Conservation (phyloP, 2,329 filamentous ascomycete species). For the Xylaria multiplex region DNA sequence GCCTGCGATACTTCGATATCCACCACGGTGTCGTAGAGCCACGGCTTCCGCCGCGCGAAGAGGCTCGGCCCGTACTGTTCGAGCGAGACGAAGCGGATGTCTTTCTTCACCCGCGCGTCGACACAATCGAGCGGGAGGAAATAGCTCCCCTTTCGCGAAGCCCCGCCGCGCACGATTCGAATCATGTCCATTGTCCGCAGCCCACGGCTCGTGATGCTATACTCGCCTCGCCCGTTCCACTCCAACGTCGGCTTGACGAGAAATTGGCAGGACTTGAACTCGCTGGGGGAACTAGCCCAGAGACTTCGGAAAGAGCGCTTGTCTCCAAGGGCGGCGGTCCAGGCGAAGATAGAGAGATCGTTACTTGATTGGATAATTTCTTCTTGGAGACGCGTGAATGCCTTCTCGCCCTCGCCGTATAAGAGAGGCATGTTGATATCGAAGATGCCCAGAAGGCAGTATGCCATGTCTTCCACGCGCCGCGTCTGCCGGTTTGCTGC, state of each 20-base stretch:
- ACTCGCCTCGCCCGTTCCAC: constrained; percentile 42
- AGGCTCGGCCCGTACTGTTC: constrained; percentile 42
- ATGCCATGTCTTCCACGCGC: constrained; percentile 44
- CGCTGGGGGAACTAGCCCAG: constrained; percentile 39
- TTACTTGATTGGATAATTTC: constrained; percentile 41
- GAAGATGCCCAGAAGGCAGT: constrained; percentile 45
- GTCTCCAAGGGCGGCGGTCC: constrained; percentile 37
- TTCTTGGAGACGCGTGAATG: constrained; percentile 41
- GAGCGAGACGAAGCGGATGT: constrained; percentile 40
- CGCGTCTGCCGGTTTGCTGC: constrained; percentile 41
- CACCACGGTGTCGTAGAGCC: constrained; percentile 37
- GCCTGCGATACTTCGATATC: constrained; percentile 42
- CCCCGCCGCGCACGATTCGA: constrained; percentile 37
- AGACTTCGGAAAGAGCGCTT: constrained; percentile 37
- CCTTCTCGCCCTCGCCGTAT: constrained; percentile 44
- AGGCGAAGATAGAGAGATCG: constrained; percentile 43
- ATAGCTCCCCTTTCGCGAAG: constrained; percentile 38
- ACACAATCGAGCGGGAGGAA: constrained; percentile 43
- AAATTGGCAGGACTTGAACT: constrained; percentile 40
- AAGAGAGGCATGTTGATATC: constrained; percentile 45
- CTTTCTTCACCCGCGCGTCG: constrained; percentile 39
- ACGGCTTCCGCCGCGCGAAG: constrained; percentile 41
- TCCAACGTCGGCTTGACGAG: constrained; percentile 41
- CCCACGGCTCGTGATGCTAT: constrained; percentile 41
- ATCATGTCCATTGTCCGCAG: constrained; percentile 41